phyloP scores from a whole-genome alignment of 2,329 filamentous ascomycete genomes.

The Paecilomyces formosus region DNA sequence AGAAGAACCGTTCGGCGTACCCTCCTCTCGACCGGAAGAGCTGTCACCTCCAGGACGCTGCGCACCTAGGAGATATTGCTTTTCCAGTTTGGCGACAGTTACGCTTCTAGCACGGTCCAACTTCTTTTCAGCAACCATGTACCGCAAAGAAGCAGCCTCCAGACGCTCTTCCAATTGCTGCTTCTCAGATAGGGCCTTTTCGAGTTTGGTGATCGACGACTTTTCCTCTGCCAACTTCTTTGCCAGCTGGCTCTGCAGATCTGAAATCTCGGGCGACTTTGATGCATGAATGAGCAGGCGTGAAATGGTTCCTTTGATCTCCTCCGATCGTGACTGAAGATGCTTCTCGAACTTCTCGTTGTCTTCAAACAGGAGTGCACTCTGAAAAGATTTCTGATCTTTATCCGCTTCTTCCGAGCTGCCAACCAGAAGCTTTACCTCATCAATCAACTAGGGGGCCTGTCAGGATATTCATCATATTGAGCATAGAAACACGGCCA shows the following conservation, averaged over 20 bases:
- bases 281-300: conserved; percentile 51
- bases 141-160: conserved; percentile 80
- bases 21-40: conserved; percentile 43
- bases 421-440: conserved; percentile 37
- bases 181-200: conserved; percentile 69
- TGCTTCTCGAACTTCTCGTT: conserved; percentile 66
- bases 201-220: conserved; percentile 66
- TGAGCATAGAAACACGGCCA: not conserved
- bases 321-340: conserved; percentile 64
- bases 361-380: conserved; percentile 49
- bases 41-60: conserved; percentile 41
- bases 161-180: conserved; percentile 78
- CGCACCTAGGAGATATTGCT: conserved; percentile 70
- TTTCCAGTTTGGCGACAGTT: conserved; percentile 86
- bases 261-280: conserved; percentile 56
- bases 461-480: conserved; percentile 1
- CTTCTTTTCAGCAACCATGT: conserved; percentile 92
- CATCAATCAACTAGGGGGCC: conserved; percentile 34
- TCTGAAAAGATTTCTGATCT: conserved; percentile 37
- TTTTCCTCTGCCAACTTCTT: conserved; percentile 76
- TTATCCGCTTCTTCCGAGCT: conserved; percentile 18
- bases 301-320: conserved; percentile 68
- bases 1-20: conserved; percentile 47
- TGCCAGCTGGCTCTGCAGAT: conserved; percentile 68
- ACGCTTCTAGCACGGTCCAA: conserved; percentile 81